These are phyloP conservation scores for Rhodofomes roseus DNA, from an alignment of 1,284 basidiomycete genomes.

Conservation along the genomic window DNA sequence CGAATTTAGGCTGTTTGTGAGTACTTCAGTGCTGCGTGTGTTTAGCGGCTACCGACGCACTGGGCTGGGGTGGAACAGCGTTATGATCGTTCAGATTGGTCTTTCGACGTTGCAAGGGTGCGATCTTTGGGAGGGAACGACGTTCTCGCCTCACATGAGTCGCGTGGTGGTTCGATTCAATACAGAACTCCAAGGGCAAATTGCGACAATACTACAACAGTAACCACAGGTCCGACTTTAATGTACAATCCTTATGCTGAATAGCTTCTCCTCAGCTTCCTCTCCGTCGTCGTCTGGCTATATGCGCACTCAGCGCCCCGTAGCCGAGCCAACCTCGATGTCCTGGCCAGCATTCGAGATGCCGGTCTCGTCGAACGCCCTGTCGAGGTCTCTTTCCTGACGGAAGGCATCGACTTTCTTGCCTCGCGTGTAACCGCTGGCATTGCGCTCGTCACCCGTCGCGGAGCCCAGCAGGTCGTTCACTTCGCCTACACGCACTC, in stretches of 20 bases:
- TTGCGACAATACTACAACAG: background rate
- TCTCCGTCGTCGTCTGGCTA: background rate
- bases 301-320: slow-evolving; percentile 7
- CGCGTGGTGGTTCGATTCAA: too few relatives aligned
- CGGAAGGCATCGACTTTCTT: slow-evolving; percentile 24
- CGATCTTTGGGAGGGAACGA: too few relatives aligned
- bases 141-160: too few relatives aligned
- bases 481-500: slow-evolving; percentile 17
- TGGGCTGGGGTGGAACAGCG: too few relatives aligned
- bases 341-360: slow-evolving; percentile 17
- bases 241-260: background rate
- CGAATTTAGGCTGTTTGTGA: too few relatives aligned
- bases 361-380: slow-evolving; percentile 16
- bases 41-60: too few relatives aligned
- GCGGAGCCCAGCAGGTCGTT: slow-evolving; percentile 20
- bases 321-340: slow-evolving; percentile 18
- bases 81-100: too few relatives aligned
- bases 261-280: too few relatives aligned
- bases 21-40: too few relatives aligned
- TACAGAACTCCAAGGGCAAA: background rate
- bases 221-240: background rate
- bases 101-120: too few relatives aligned
- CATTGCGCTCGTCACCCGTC: slow-evolving; percentile 18
- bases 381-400: slow-evolving; percentile 26
- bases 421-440: slow-evolving; percentile 20